These are phyloP conservation scores for Pisolithus orientalis DNA, from an alignment of 768 basidiomycete species.

Conservation along the genomic window DNA sequence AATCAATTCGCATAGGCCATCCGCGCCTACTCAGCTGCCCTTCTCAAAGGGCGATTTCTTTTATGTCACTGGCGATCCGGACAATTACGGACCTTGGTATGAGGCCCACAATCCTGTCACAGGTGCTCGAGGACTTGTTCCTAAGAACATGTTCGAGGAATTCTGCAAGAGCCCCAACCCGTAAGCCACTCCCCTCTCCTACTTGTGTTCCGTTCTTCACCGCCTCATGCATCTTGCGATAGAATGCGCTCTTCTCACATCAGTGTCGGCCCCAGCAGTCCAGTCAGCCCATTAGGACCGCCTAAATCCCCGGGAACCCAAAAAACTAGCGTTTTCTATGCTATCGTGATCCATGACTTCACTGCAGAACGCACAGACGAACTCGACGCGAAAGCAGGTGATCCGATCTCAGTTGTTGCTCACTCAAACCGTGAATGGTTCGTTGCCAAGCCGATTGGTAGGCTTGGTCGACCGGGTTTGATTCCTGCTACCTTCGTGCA, in stretches of 20 bases:
- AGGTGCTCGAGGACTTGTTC: slow-evolving; percentile 87
- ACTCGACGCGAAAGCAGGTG: slow-evolving; percentile 89
- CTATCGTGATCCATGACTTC: slow-evolving; percentile 94
- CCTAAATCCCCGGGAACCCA: slow-evolving; percentile 25
- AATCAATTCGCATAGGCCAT: slow-evolving; percentile 54
- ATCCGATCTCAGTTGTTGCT: slow-evolving; percentile 93
- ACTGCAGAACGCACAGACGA: slow-evolving; percentile 94
- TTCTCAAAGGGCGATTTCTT: slow-evolving; percentile 97
- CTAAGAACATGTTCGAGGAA: slow-evolving; percentile 83
- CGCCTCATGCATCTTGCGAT: not conserved
- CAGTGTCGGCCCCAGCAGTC: slow-evolving; percentile 10
- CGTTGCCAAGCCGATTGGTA: slow-evolving; percentile 96
- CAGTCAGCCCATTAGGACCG: slow-evolving; percentile 21
- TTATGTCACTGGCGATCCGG: slow-evolving; percentile 80
- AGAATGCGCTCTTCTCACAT: slow-evolving; percentile 41
- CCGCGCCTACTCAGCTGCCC: slow-evolving; percentile 77
- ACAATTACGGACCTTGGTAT: slow-evolving; percentile 62
- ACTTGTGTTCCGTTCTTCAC: slow-evolving; percentile 1
- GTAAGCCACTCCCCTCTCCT: slow-evolving; percentile 36
- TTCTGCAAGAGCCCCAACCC: slow-evolving; percentile 66
- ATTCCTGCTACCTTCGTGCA: slow-evolving; percentile 98
- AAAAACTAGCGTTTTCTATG: slow-evolving; percentile 74
- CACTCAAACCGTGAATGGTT: slow-evolving; percentile 99
- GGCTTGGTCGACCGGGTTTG: slow-evolving; percentile 89
- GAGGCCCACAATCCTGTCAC: slow-evolving; percentile 93